phyloP scores from a whole-genome alignment of 768 basidiomycete genomes.

The Tephrocybe sp. region DNA sequence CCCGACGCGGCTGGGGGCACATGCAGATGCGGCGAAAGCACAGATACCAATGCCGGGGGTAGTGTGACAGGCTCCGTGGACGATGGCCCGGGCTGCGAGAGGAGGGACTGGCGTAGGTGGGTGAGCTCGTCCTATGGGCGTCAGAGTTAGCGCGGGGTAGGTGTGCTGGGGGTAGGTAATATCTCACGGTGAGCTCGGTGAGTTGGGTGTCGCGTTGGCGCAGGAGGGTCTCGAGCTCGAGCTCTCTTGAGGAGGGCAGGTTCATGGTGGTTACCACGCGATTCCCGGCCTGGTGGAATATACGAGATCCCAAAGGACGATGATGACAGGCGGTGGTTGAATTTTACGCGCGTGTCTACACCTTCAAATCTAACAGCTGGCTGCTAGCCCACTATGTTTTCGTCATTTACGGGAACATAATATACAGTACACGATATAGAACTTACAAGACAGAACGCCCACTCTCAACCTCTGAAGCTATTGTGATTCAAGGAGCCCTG shows the following conservation, averaged over 20 bases:
- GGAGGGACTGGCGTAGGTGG: constrained; percentile 64
- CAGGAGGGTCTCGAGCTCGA: constrained; percentile 80
- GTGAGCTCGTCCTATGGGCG: constrained; percentile 67
- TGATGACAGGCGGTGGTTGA: constrained; percentile 14
- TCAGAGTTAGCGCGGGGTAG: constrained; percentile 6
- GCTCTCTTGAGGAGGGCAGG: constrained; percentile 71
- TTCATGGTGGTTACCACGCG: constrained; percentile 45
- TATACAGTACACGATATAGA: not conserved
- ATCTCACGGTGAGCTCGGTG: constrained; percentile 67
- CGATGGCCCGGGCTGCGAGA: constrained; percentile 58
- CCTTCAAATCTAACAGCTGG: not conserved
- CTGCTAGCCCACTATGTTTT: not conserved
- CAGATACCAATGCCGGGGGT: constrained; percentile 67
- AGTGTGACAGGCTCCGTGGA: constrained; percentile 65
- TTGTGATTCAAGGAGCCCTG: not conserved
- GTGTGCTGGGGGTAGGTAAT: constrained; percentile 2
- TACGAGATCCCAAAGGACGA: too few species aligned
- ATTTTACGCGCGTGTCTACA: constrained; percentile 6
- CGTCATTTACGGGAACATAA: not conserved
- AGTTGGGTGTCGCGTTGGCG: constrained; percentile 74
- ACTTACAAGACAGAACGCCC: constrained; percentile 5
- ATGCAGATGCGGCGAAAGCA: constrained; percentile 68
- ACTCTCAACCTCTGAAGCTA: not conserved
- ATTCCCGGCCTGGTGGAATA: constrained; percentile 3
- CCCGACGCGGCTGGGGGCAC: constrained; percentile 32